Conservation (phyloP, 768 basidiomycete species). For the Serendipita sp. region DNA sequence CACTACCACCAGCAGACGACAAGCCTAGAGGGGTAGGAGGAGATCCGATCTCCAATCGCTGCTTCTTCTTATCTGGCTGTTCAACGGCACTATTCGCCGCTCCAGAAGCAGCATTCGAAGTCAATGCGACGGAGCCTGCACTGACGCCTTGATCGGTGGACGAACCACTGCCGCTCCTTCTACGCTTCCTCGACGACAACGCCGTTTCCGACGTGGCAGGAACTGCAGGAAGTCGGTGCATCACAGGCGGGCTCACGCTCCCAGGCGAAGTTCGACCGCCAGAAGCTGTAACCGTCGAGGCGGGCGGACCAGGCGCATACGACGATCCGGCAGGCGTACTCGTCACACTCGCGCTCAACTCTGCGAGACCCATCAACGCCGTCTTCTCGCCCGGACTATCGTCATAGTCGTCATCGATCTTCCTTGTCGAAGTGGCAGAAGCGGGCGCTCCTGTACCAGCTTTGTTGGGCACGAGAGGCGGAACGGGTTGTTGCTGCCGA, state of each 20-base stretch:
- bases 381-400: background rate
- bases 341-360: background rate
- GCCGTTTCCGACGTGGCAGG: background rate
- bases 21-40: background rate
- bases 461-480: background rate
- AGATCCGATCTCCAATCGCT: background rate
- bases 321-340: background rate
- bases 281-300: background rate
- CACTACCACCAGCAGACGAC: background rate
- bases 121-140: background rate
- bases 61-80: constrained; percentile 5
- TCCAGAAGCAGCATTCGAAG: background rate
- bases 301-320: background rate
- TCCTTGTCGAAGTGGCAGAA: background rate
- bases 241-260: background rate
- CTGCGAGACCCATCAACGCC: background rate
- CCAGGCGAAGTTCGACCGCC: background rate
- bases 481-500: background rate
- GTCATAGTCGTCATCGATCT: constrained; percentile 1
- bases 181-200: background rate
- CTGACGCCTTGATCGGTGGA: background rate
- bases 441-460: background rate
- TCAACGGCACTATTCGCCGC: background rate
- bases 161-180: background rate
- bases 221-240: background rate